Base-by-base conservation (phyloP, 106 monocot genomes). In the Allium sativum region DNA sequence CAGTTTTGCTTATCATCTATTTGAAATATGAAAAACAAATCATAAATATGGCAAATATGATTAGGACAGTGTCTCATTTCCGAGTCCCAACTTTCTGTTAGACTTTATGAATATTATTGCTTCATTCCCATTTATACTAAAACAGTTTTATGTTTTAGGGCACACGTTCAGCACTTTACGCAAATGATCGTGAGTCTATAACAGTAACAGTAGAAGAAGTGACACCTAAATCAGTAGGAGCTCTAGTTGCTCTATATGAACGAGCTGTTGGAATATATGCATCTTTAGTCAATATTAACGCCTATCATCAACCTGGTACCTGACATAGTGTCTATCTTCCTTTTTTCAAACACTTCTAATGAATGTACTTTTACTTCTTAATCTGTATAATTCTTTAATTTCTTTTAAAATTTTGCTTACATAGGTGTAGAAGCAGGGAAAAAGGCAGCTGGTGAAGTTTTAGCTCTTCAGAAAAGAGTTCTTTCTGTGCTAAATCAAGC, bases 341-440 rank as follows among this genome's bases (percentile, higher is more conserved):
- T 31, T 31, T 31, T 31, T 31, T 31, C 31, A 31, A 1, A 22
- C 31, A 31, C 31, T 31, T 31, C n/a, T 2, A 31, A 31, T 31
- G 31, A 31, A 1, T 2, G 31, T 31, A 31, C 5, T 31, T 31
- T 31, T 31, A 31, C 31, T 31, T 31, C 31, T 31, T 31, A 31
- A 31, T 31, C 31, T 31, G 5, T 31, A 31, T 31, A 31, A n/a
- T n/a, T n/a, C n/a, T n/a, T n/a, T n/a, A n/a, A n/a, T n/a, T n/a
- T n/a, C n/a, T n/a, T n/a, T n/a, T n/a, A n/a, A n/a, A n/a, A n/a
- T n/a, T 22, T 1, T 45, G 18, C 46, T 20, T 44, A 48, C 72
- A 56, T 71, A 98, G 96, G 96, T 62, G 96, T 98, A 42, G 96
- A 98, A 72, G 96, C 96, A 67, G 96, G 96, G 51, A 98, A 98